Percentiles rank a stretch among this genome's conserved stretches.
These are phyloP conservation scores for Glaciozyma antarctica DNA, from an alignment of 768 basidiomycete genomes.

Conservation along the genomic window DNA sequence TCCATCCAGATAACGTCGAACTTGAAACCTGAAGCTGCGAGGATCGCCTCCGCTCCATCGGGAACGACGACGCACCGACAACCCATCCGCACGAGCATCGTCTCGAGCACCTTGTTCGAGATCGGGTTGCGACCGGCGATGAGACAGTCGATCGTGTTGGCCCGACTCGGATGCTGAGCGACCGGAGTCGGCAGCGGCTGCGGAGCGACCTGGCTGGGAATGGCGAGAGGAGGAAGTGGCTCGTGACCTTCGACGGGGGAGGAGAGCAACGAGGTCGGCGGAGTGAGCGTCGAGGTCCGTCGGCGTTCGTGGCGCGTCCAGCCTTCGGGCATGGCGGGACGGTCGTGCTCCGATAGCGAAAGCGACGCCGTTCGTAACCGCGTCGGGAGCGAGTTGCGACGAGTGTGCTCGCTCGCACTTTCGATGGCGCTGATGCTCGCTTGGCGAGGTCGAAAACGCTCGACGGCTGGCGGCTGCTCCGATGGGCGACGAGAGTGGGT, in stretches of 20 bases:
- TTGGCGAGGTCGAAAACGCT: constrained; percentile 53
- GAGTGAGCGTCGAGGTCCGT: constrained; percentile 4
- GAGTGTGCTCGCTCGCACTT: constrained; percentile 10
- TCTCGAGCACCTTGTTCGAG: constrained; percentile 94
- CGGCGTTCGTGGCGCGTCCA: constrained; percentile 14
- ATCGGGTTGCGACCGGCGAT: constrained; percentile 98
- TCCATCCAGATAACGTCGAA: constrained; percentile 34
- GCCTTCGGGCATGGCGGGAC: constrained; percentile 7
- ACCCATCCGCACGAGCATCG: constrained; percentile 80
- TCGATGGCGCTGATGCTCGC: constrained; percentile 11
- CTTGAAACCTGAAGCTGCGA: constrained; percentile 85
- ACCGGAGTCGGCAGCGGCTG: constrained; percentile 12
- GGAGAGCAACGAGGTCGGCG: constrained; percentile 7
- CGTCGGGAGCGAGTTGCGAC: constrained; percentile 34
- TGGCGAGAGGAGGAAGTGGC: constrained; percentile 17
- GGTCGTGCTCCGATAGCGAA: background rate
- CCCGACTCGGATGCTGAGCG: background rate
- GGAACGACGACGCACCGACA: constrained; percentile 92
- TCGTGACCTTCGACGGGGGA: constrained; percentile 5
- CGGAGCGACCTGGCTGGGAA: constrained; percentile 6
- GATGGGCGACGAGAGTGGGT: constrained; percentile 16
- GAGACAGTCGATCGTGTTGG: constrained; percentile 69
- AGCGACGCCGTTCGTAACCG: constrained; percentile 29
- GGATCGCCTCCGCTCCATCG: constrained; percentile 92
- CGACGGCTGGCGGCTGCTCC: constrained; percentile 47